phyloP scores from a whole-genome alignment of 2,329 filamentous ascomycete genomes.

The Neopestalotiopsis sp. region DNA sequence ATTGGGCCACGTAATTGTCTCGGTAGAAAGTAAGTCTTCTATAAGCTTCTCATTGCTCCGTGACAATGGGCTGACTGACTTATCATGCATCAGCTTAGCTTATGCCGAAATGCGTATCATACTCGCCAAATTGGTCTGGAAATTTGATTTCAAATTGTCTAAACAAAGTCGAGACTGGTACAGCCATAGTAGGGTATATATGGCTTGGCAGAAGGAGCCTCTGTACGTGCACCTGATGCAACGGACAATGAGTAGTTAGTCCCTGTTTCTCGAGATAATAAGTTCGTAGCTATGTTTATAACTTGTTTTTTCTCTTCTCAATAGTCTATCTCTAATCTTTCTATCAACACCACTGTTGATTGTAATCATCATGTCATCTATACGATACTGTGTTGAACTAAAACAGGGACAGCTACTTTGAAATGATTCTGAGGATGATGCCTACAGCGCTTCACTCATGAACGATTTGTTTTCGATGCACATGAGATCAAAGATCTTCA shows the following conservation, averaged over 20 bases:
- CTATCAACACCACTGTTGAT: too few relatives aligned
- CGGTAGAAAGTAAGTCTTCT: neutral
- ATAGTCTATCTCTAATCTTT: too few relatives aligned
- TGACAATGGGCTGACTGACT: neutral
- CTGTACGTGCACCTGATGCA: neutral
- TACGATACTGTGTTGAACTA: too few relatives aligned
- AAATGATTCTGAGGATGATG: too few relatives aligned
- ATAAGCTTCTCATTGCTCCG: neutral
- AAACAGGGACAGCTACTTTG: too few relatives aligned
- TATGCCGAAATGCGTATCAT: neutral
- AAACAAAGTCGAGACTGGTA: neutral
- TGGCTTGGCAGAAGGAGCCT: neutral
- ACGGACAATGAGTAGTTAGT: neutral
- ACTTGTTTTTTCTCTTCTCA: too few relatives aligned
- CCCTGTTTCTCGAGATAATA: neutral
- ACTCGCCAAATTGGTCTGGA: neutral
- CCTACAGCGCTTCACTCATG: too few relatives aligned
- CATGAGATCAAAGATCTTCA: too few relatives aligned
- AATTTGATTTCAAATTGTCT: neutral
- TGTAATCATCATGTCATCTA: too few relatives aligned
- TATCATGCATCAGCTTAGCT: neutral
- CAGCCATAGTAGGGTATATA: neutral
- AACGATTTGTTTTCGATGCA: too few relatives aligned
- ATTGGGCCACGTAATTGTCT: conserved; percentile 19
- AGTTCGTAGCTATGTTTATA: too few relatives aligned